Base-by-base conservation (phyloP, 2,329 filamentous ascomycete species). In the Fusarium caatingaense region DNA sequence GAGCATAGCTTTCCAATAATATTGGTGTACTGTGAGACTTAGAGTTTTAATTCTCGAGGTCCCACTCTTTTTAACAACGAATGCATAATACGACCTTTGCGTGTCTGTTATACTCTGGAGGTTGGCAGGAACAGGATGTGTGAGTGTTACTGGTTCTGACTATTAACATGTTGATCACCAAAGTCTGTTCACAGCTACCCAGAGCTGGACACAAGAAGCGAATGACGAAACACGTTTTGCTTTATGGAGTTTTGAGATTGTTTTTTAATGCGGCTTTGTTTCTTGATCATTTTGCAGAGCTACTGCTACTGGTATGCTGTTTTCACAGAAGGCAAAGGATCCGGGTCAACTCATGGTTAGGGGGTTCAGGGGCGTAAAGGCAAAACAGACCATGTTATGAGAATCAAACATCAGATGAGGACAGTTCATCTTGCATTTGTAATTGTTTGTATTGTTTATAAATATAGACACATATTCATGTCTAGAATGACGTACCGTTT, bases 1-100 rank as follows among this genome's bases (percentile, higher is more conserved):
- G 88, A 61, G 85, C 79, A 64, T 87, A 79, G 49, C n/a, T 55
- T 27, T 56, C 37, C 27, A 46, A 53, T 15, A 67, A 21, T 49
- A 23, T 37, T 37, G 47, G 46, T 41, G 34, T 20, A 45, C 28
- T 30, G 44, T 13, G 25, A 56, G 42, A 30, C 9, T 18, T 21
- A 27, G 50, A 65, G 49, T 41, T 45, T 32, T 32, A 25, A 27
- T 56, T 15, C 44, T 27, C 18, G n/a, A 9, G 32, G 59, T 37
- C 47, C n/a, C 16, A 21, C 32, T 34, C 21, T 63, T 21, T 54
- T 55, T 51, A 27, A 49, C 51, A 63, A 57, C 40, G 48, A 72
- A 63, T 72, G 68, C 75, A 72, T 53, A 73, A 50, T 72, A 74
- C 49, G 60, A 66, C 64, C 51, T 68, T 60, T 55, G 42, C 58